Conservation (phyloP, 1,284 basidiomycete genomes). For the Leccinum griseonigrum region DNA sequence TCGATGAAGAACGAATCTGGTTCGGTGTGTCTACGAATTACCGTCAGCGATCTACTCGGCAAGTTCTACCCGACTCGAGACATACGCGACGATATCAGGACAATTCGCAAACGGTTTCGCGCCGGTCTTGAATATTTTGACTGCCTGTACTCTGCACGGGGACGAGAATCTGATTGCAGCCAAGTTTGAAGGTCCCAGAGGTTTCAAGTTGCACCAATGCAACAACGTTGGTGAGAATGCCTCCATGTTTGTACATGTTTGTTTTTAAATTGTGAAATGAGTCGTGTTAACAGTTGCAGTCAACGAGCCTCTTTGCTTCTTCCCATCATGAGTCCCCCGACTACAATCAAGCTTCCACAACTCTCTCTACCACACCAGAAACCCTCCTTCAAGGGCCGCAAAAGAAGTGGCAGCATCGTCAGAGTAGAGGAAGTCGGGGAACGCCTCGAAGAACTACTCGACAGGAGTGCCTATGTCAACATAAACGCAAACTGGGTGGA, state of each 20-base stretch:
- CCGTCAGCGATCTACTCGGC: slow-evolving; percentile 9
- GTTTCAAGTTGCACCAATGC: slow-evolving; percentile 66
- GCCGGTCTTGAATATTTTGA: slow-evolving; percentile 25
- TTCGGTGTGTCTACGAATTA: slow-evolving; percentile 53
- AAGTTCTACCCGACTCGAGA: slow-evolving; percentile 12
- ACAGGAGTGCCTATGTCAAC: slow-evolving; percentile 83
- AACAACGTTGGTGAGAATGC: slow-evolving; percentile 35
- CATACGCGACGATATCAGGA: slow-evolving; percentile 63
- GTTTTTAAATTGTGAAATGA: background rate
- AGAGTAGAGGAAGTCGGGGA: slow-evolving; percentile 88
- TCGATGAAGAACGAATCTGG: slow-evolving; percentile 71
- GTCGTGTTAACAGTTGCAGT: background rate
- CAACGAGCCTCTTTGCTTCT: no score
- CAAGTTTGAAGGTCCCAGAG: slow-evolving; percentile 48
- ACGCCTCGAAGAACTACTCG: slow-evolving; percentile 75
- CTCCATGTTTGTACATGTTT: slow-evolving; percentile 22
- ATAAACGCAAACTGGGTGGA: slow-evolving; percentile 99
- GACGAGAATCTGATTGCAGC: slow-evolving; percentile 23
- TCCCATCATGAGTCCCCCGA: slow-evolving; percentile 41
- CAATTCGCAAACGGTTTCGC: slow-evolving; percentile 53
- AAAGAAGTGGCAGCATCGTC: slow-evolving; percentile 76
- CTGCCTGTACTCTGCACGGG: slow-evolving; percentile 22
- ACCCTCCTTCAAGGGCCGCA: slow-evolving; percentile 48
- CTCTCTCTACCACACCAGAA: slow-evolving; percentile 40
- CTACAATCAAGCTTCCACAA: slow-evolving; percentile 49